A percentile compares a stretch with the other conserved stretches of the same genome.
phyloP scores from a whole-genome alignment of 2,329 filamentous ascomycete genomes.

The Verticillium alfalfae region DNA sequence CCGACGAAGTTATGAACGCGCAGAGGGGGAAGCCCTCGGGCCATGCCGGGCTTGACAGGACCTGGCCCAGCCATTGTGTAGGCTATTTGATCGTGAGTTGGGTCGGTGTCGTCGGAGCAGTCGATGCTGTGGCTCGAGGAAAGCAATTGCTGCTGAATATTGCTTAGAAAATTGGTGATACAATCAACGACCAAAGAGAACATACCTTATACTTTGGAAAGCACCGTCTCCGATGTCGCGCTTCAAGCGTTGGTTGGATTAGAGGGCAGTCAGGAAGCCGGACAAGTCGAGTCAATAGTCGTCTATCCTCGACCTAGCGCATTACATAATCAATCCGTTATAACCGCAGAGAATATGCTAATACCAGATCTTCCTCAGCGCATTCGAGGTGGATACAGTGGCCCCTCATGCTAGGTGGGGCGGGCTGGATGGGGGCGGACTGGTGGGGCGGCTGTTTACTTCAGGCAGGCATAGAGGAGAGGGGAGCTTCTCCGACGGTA shows the following conservation, averaged over 20 bases:
- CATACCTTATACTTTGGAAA: neutral
- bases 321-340: neutral
- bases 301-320: neutral
- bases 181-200: neutral
- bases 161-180: too few relatives aligned
- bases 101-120: constrained; percentile 3
- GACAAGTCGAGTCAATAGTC: neutral
- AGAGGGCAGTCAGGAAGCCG: too few relatives aligned
- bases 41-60: constrained; percentile 16
- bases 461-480: neutral
- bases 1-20: constrained; percentile 77
- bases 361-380: too few relatives aligned
- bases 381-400: too few relatives aligned
- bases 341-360: too few relatives aligned
- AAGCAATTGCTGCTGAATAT: neutral
- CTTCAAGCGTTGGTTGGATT: neutral
- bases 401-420: too few relatives aligned
- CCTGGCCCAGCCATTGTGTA: constrained; percentile 13
- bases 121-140: neutral
- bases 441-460: too few relatives aligned
- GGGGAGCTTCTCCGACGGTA: neutral
- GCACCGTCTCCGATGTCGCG: neutral
- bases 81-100: neutral
- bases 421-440: too few relatives aligned
- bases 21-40: constrained; percentile 1